These are phyloP conservation scores for Noccaea caerulescens DNA, from an alignment of 345 rosid genomes.

Conservation along the genomic window DNA sequence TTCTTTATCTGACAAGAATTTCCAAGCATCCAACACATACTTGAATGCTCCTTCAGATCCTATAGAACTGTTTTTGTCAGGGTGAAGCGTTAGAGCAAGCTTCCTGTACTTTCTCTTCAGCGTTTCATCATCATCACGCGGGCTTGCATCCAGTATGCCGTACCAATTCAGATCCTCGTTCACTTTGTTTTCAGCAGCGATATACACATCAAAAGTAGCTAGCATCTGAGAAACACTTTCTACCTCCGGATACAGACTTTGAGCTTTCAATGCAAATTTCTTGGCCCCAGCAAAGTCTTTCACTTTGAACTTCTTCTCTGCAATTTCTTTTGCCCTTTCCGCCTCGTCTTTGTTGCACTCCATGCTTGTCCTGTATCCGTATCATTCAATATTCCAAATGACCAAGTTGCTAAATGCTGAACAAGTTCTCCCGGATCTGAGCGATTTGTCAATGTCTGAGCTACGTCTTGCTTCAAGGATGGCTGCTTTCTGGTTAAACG, in stretches of 20 bases:
- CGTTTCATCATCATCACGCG: constrained; percentile 57
- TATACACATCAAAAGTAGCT: constrained; percentile 56
- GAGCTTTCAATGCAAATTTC: constrained; percentile 75
- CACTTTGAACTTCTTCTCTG: constrained; percentile 60
- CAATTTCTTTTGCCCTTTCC: constrained; percentile 64
- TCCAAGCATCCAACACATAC: constrained; percentile 68
- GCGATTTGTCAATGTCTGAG: background rate
- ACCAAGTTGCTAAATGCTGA: background rate
- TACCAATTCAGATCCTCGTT: constrained; percentile 63
- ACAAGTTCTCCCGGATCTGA: constrained; percentile 4
- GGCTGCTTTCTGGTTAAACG: constrained; percentile 11
- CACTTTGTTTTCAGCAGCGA: constrained; percentile 54
- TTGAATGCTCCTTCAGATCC: constrained; percentile 83
- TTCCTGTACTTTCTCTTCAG: constrained; percentile 66
- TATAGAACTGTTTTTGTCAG: constrained; percentile 65
- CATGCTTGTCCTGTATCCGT: constrained; percentile 43
- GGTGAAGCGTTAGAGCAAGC: constrained; percentile 70
- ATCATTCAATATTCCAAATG: constrained; percentile 9
- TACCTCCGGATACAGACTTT: constrained; percentile 60
- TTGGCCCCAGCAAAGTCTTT: constrained; percentile 61
- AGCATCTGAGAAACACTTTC: constrained; percentile 65
- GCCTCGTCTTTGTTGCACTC: constrained; percentile 80
- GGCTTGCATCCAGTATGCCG: constrained; percentile 57
- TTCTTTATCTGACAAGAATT: constrained; percentile 67
- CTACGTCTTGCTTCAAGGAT: constrained; percentile 2